Evolutionary conservation across 176 grass and related monocot genomes (phyloP).

Genomic region (Typha latifolia): DNA sequence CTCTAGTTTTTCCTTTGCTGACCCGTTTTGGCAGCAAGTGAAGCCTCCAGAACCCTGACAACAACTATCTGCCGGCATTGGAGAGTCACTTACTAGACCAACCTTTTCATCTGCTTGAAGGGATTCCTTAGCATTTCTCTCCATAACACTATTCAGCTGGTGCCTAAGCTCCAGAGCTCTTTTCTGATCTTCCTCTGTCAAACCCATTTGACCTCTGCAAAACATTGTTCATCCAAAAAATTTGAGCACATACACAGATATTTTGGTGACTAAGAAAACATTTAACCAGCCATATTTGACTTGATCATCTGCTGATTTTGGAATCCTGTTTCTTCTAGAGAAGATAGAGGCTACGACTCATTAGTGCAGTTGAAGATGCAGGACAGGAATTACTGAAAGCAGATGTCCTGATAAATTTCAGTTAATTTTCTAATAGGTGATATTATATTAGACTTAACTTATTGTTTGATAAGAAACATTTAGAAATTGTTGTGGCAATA

Average conservation of each 20-base stretch:
- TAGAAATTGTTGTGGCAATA: too few relatives aligned
- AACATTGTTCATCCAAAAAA: constrained; percentile 1
- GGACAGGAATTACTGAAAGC: too few relatives aligned
- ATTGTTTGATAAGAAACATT: too few relatives aligned
- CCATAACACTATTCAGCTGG: constrained; percentile 27
- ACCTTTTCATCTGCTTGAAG: constrained; percentile 24
- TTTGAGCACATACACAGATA: constrained; percentile 12
- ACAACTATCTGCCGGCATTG: constrained; percentile 29
- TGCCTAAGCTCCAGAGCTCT: constrained; percentile 43
- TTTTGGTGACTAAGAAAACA: neutral
- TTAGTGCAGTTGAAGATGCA: too few relatives aligned
- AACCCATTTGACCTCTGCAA: constrained; percentile 79
- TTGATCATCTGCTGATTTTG: neutral
- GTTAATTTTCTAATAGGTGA: too few relatives aligned
- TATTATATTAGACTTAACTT: too few relatives aligned
- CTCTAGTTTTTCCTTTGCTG: constrained; percentile 35
- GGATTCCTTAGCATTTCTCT: constrained; percentile 26
- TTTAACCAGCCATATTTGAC: neutral
- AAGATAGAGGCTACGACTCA: too few relatives aligned
- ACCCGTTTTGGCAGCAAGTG: constrained; percentile 60
- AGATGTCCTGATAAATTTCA: too few relatives aligned
- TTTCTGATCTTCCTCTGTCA: constrained; percentile 85
- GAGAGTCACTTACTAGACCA: constrained; percentile 15
- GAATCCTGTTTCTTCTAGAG: too few relatives aligned
- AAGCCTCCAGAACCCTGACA: constrained; percentile 51